Percentiles rank a stretch among this genome's conserved stretches.
phyloP scores from a whole-genome alignment of 345 rosid genomes.

The Microthlaspi erraticum region DNA sequence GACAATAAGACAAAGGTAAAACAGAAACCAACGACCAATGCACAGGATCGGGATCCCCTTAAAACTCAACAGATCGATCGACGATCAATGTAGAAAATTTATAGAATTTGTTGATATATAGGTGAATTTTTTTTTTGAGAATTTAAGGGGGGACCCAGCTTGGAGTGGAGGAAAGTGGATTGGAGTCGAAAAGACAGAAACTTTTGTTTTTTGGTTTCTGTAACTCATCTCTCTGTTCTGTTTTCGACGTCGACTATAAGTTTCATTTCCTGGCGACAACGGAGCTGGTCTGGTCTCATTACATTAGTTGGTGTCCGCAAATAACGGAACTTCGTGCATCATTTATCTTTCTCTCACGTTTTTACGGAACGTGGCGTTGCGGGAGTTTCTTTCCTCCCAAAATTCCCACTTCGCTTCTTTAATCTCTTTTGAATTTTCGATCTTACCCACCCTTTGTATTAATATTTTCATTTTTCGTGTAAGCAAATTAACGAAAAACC shows the following conservation, averaged over 20 bases:
- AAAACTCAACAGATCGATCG: conserved; percentile 33
- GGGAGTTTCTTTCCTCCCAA: background rate
- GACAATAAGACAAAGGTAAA: background rate
- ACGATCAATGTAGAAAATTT: conserved; percentile 13
- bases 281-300: conserved; percentile 17
- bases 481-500: background rate
- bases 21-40: conserved; percentile 6
- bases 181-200: conserved; percentile 29
- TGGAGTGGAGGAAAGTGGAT: conserved; percentile 19
- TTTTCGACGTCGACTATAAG: background rate
- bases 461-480: too few species aligned
- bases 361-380: background rate
- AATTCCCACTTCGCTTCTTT: background rate
- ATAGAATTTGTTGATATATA: background rate
- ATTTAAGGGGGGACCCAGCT: conserved; percentile 38
- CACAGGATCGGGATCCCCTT: conserved; percentile 32
- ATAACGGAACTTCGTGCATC: background rate
- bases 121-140: background rate
- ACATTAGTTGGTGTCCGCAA: conserved; percentile 22
- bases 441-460: background rate
- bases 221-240: background rate
- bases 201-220: conserved; percentile 17
- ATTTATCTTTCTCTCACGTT: conserved; percentile 6
- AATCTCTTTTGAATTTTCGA: background rate
- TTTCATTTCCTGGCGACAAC: conserved; percentile 12